Evolutionary conservation across 2,329 filamentous ascomycete species (phyloP).

Genomic region (Diaporthe batatas): DNA sequence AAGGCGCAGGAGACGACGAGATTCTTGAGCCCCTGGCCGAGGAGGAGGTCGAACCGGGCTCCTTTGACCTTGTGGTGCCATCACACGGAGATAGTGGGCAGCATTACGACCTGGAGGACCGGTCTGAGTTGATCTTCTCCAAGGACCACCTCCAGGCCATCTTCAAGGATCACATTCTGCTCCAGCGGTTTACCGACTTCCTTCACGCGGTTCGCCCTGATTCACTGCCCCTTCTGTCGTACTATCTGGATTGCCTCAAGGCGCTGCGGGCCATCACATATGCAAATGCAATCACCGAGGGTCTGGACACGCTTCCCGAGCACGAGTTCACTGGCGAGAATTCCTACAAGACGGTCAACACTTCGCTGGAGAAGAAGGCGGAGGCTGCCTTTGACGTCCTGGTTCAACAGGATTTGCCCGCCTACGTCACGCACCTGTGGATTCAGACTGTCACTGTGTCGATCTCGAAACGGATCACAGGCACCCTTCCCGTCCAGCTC

Average conservation of each 20-base stretch:
- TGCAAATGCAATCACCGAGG: constrained; percentile 75
- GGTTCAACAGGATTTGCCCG: constrained; percentile 76
- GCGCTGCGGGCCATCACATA: constrained; percentile 79
- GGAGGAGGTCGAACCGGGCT: constrained; percentile 63
- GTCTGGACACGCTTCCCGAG: constrained; percentile 68
- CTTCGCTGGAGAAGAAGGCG: constrained; percentile 72
- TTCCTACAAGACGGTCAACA: constrained; percentile 67
- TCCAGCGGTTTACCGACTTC: constrained; percentile 77
- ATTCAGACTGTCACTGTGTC: constrained; percentile 77
- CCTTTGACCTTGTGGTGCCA: constrained; percentile 59
- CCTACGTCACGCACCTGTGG: constrained; percentile 78
- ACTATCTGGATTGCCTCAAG: constrained; percentile 80
- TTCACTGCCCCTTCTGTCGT: constrained; percentile 77
- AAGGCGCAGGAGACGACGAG: constrained; percentile 56
- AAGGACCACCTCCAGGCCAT: constrained; percentile 74
- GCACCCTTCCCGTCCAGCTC: constrained; percentile 73
- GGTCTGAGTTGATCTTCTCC: constrained; percentile 76
- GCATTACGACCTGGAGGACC: constrained; percentile 71
- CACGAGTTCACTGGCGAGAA: constrained; percentile 67
- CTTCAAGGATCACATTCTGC: constrained; percentile 72
- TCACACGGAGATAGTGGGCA: constrained; percentile 49
- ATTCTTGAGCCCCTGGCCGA: constrained; percentile 54
- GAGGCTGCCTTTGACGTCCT: constrained; percentile 73
- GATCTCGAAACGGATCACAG: constrained; percentile 76
- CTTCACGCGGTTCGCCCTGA: constrained; percentile 70